Evolutionary conservation across 345 rosid species (phyloP), one percentile per base, ranked within the genome.

Genomic region (Eucalyptus guilfoylei): DNA sequence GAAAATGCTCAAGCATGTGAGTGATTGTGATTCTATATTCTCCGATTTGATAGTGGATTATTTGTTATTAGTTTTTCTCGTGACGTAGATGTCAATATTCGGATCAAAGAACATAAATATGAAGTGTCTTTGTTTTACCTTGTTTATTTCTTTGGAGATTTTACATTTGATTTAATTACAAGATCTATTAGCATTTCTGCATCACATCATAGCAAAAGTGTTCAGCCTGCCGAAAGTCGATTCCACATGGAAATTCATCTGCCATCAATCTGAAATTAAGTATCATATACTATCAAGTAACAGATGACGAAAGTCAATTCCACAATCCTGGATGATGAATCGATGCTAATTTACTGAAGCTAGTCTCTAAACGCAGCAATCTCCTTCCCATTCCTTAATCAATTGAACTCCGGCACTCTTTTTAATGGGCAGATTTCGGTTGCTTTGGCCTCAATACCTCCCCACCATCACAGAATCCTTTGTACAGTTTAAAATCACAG

Each of bases 351-450:
- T 30, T 32, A 64, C 40, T 15, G 0, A n/a, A 67, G 40, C 1
- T 32, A 67, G 2, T 32, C 80, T 67, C 40, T 11, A 86, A 95
- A 96, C 40, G 96, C 99, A 52, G 98, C 97, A 91, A 96, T 96
- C 93, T 96, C 96, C 93, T 96, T 95, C 1, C 55, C 97, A 81
- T 95, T 96, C 90, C 90, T 96, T 96, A 89, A 97, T 97, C 72
- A 96, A 86, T 91, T 96, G 98, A 90, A 96, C 97, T 69, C 97
- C 92, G 80, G 98, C 98, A 91, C 99, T 96, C 87, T 96, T 94
- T 55, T 2, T 55, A 55, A 24, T 9, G 62, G 30, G 62, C 30
- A 55, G 62, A 55, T 9, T 55, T 9, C 62, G 26, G 12, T 55
- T 55, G 62, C 62, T 0, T 55, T 55, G 30, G 62, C 62, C 62